Percentiles rank a stretch among this genome's conserved stretches.
Conservation (phyloP, 1,284 basidiomycete species). For the Mycena citricolor region DNA sequence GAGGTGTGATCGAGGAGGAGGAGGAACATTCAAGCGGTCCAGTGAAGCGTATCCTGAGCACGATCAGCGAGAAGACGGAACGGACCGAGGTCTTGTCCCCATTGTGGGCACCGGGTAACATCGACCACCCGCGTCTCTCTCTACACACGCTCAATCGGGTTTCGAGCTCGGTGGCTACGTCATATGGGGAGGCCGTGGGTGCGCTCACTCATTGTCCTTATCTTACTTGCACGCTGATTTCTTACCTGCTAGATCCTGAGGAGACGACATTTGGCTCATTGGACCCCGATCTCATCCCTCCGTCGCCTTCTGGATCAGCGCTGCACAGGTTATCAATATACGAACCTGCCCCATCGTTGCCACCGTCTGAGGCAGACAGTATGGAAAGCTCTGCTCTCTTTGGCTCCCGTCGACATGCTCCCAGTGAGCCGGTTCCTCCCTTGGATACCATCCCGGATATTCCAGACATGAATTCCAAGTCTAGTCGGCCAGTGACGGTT, state of each 20-base stretch:
- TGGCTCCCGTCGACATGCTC: constrained; percentile 42
- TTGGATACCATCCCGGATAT: constrained; percentile 57
- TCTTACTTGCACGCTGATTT: background rate
- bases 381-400: constrained; percentile 36
- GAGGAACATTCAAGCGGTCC: constrained; percentile 14
- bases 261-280: constrained; percentile 25
- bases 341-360: constrained; percentile 54
- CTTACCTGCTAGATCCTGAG: constrained; percentile 21
- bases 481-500: constrained; percentile 31
- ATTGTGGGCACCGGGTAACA: constrained; percentile 43
- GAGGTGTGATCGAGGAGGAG: constrained; percentile 11
- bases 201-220: constrained; percentile 25
- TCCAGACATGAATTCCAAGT: constrained; percentile 52
- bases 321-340: constrained; percentile 64
- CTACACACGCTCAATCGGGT: constrained; percentile 40
- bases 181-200: constrained; percentile 66
- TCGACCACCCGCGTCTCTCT: constrained; percentile 36
- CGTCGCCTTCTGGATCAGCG: constrained; percentile 70
- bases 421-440: constrained; percentile 44
- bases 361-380: constrained; percentile 44
- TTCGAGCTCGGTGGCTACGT: constrained; percentile 48
- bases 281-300: constrained; percentile 63
- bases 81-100: constrained; percentile 52
- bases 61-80: constrained; percentile 67
- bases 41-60: constrained; percentile 41